These are phyloP conservation scores for Cystobasidium sp. DNA, from an alignment of 1,284 basidiomycete genomes.

Conservation along the genomic window DNA sequence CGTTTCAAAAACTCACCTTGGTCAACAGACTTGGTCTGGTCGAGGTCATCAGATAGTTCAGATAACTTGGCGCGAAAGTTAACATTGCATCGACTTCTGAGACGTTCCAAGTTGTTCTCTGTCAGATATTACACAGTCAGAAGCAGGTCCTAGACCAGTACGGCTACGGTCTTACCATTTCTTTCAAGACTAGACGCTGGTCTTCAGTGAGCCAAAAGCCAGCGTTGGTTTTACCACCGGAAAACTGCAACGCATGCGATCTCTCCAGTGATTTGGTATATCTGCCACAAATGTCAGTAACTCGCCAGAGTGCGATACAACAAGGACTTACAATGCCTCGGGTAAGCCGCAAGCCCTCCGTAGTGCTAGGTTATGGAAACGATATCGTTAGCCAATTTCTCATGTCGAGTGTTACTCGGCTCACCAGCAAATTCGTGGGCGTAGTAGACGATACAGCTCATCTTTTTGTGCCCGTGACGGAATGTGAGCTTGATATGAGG, in stretches of 20 bases:
- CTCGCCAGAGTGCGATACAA: background rate
- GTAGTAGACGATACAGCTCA: conserved; percentile 33
- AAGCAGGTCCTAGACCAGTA: background rate
- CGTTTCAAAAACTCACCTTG: conserved; percentile 2
- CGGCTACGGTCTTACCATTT: conserved; percentile 8
- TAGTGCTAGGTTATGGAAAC: background rate
- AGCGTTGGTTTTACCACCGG: conserved; percentile 34
- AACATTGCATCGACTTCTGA: conserved; percentile 37
- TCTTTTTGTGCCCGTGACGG: conserved; percentile 29
- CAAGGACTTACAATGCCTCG: conserved; percentile 6
- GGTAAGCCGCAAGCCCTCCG: conserved; percentile 21
- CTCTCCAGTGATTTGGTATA: conserved; percentile 16
- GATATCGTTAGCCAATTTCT: too few relatives aligned
- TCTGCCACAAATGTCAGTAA: conserved; percentile 6
- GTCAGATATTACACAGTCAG: too few relatives aligned
- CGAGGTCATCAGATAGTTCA: conserved; percentile 14
- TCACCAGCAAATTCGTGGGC: conserved; percentile 16
- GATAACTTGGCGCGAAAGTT: conserved; percentile 21
- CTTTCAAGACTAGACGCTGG: conserved; percentile 20
- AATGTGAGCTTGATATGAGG: conserved; percentile 31
- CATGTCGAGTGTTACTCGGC: background rate
- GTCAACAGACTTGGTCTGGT: conserved; percentile 21
- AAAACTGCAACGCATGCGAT: conserved; percentile 12
- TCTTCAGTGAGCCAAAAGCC: conserved; percentile 25
- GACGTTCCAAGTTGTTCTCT: conserved; percentile 33